These are phyloP conservation scores for Fraxinus cuspidata DNA, from an alignment of 257 asterid genomes.

Conservation along the genomic window DNA sequence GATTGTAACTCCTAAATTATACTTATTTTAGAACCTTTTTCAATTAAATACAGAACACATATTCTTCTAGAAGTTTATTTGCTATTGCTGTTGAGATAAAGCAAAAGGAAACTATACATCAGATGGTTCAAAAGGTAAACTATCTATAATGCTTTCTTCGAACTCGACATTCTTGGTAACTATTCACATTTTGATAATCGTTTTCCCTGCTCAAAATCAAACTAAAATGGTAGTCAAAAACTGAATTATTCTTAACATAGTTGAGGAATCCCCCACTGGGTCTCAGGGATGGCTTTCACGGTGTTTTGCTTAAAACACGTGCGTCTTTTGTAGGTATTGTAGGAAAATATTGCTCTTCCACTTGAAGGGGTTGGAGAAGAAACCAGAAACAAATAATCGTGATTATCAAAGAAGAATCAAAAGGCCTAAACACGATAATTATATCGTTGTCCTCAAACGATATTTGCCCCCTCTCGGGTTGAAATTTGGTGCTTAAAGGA, in stretches of 20 bases:
- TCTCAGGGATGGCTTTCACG: neutral
- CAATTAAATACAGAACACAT: conserved; percentile 36
- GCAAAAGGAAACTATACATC: conserved; percentile 63
- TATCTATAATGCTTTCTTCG: neutral
- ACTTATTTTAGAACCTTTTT: neutral
- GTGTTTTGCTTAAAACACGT: conserved; percentile 1
- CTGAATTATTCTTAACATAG: neutral
- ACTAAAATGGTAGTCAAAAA: conserved; percentile 73
- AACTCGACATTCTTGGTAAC: neutral
- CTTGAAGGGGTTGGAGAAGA: too few species aligned
- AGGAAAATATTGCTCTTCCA: too few species aligned
- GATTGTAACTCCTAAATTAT: neutral
- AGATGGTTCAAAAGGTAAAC: conserved; percentile 64
- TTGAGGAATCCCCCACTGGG: too few species aligned
- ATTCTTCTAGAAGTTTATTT: conserved; percentile 49
- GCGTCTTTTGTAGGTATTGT: conserved; percentile 45
- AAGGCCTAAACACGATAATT: too few species aligned
- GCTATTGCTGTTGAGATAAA: conserved; percentile 73
- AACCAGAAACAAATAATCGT: too few species aligned
- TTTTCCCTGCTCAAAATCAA: conserved; percentile 58
- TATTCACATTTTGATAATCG: conserved; percentile 10
- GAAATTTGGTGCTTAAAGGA: too few species aligned
- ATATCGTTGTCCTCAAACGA: too few species aligned
- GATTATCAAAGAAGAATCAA: too few species aligned
- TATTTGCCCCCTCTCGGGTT: too few species aligned